These are phyloP conservation scores for Saccharata proteae DNA, from an alignment of 2,329 filamentous ascomycete species.

Conservation along the genomic window DNA sequence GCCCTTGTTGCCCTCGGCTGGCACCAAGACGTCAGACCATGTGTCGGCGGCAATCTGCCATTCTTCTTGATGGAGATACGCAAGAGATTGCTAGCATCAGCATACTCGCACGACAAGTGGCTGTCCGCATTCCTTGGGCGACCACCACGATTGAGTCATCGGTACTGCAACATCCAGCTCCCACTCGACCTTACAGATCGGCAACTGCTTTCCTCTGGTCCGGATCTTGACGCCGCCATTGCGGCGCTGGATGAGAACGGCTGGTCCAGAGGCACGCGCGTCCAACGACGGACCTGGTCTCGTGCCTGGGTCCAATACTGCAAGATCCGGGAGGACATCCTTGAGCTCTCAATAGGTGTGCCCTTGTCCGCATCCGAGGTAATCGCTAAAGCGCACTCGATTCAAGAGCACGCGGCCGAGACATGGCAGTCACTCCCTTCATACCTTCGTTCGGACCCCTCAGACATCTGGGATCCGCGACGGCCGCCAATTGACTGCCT, in stretches of 20 bases:
- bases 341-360: slow-evolving; percentile 42
- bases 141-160: slow-evolving; percentile 40
- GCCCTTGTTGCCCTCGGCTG: slow-evolving; percentile 25
- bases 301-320: slow-evolving; percentile 38
- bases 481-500: slow-evolving; percentile 29
- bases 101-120: slow-evolving; percentile 36
- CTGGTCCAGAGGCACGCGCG: slow-evolving; percentile 30
- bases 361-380: slow-evolving; percentile 12
- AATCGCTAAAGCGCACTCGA: no score
- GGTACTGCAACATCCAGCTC: slow-evolving; percentile 42
- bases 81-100: slow-evolving; percentile 20
- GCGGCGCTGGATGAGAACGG: slow-evolving; percentile 35
- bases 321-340: slow-evolving; percentile 41
- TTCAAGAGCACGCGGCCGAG: slow-evolving; percentile 12
- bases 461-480: slow-evolving; percentile 9
- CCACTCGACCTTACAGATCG: slow-evolving; percentile 44
- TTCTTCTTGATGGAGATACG: slow-evolving; percentile 25
- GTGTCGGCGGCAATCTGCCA: no score
- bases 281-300: slow-evolving; percentile 34
- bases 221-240: slow-evolving; percentile 28
- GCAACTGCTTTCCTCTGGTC: slow-evolving; percentile 33
- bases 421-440: slow-evolving; percentile 17
- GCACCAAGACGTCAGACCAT: slow-evolving; percentile 21
- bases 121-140: slow-evolving; percentile 41
- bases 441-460: slow-evolving; percentile 17